phyloP scores from a whole-genome alignment of 441 rosid genomes.

The Erysimum cheiri region DNA sequence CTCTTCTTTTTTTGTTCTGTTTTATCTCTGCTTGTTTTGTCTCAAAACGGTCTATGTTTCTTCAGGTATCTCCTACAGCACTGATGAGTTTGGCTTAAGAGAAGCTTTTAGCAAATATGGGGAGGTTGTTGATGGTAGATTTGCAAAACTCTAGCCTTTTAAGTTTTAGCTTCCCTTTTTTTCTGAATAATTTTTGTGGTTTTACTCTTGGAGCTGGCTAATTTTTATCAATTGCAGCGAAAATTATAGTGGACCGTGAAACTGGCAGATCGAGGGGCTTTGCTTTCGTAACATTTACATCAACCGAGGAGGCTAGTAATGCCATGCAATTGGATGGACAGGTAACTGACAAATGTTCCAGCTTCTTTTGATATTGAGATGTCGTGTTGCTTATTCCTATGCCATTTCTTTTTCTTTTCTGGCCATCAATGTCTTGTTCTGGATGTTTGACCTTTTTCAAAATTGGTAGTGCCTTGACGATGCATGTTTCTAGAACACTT shows the following conservation, averaged over 20 bases:
- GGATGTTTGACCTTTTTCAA: constrained; percentile 16
- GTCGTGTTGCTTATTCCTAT: constrained; percentile 4
- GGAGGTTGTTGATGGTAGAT: constrained; percentile 76
- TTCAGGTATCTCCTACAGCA: constrained; percentile 78
- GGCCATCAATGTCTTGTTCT: background rate
- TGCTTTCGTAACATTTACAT: constrained; percentile 78
- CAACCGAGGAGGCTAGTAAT: constrained; percentile 77
- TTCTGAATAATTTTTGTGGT: background rate
- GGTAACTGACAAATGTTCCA: constrained; percentile 49
- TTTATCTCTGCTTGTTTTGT: background rate
- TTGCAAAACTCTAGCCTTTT: constrained; percentile 5
- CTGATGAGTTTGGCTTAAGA: constrained; percentile 68
- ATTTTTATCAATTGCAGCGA: constrained; percentile 54
- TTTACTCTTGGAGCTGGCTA: constrained; percentile 15
- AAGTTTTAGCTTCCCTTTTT: background rate
- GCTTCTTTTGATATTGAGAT: constrained; percentile 16
- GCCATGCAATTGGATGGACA: constrained; percentile 95
- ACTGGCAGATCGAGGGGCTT: constrained; percentile 95
- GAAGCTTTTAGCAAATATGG: constrained; percentile 91
- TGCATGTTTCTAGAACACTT: constrained; percentile 6
- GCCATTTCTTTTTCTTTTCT: background rate
- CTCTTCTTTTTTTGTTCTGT: background rate
- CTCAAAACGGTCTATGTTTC: constrained; percentile 19
- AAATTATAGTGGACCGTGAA: constrained; percentile 86
- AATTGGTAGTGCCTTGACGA: background rate